phyloP scores from a whole-genome alignment of 805 yeast species.

The Spathaspora arborariae region DNA sequence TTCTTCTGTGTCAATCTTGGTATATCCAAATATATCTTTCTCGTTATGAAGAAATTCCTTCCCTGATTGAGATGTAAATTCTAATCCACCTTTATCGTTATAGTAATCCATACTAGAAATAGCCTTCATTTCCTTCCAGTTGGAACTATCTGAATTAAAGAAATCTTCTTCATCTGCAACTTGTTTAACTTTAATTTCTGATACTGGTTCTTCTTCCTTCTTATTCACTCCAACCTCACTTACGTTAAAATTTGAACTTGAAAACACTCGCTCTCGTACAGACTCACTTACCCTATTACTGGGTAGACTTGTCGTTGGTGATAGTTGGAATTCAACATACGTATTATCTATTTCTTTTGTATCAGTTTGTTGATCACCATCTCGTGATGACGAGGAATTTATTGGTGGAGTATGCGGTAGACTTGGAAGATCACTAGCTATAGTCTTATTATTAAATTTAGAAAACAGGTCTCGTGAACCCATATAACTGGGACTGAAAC shows the following conservation, averaged over 20 bases:
- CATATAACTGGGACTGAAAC: background rate
- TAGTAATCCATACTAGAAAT: conserved; percentile 75
- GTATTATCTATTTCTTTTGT: background rate
- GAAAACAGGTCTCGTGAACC: background rate
- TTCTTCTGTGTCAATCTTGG: conserved; percentile 82
- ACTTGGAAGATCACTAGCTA: conserved; percentile 4
- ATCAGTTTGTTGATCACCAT: background rate
- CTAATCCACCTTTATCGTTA: conserved; percentile 71
- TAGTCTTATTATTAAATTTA: background rate
- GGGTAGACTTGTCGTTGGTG: conserved; percentile 2
- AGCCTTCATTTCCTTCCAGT: conserved; percentile 87
- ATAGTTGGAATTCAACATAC: conserved; percentile 8
- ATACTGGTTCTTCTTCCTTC: background rate
- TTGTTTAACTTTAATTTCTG: background rate
- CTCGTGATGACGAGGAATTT: background rate
- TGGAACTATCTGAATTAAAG: conserved; percentile 31
- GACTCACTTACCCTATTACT: conserved; percentile 1
- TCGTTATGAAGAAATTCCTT: conserved; percentile 28
- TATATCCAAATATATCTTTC: conserved; percentile 66
- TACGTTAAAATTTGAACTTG: conserved; percentile 1
- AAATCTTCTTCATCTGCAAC: conserved; percentile 26
- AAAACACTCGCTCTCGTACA: conserved; percentile 5
- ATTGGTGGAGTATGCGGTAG: conserved; percentile 6
- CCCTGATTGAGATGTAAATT: conserved; percentile 28
- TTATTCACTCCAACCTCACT: background rate